phyloP scores from a whole-genome alignment of 1,284 basidiomycete species.

The Puccinia novopanici region DNA sequence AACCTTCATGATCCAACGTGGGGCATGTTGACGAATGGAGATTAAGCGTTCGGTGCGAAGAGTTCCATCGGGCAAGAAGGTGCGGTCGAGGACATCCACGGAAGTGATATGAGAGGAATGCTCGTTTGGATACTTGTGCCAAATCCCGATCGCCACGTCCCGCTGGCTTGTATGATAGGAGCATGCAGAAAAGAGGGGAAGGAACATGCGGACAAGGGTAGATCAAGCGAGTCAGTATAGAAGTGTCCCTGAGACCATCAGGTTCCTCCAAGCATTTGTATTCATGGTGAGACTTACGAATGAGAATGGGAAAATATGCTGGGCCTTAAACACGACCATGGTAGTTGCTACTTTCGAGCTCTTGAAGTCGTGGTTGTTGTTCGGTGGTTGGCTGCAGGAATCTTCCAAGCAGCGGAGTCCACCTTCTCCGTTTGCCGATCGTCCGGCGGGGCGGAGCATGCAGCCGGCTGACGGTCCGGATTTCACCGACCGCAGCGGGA shows the following conservation, averaged over 20 bases:
- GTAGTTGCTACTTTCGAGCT: too few species aligned
- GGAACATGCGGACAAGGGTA: not conserved
- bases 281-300: constrained; percentile 34
- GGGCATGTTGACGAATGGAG: constrained; percentile 44
- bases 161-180: constrained; percentile 35
- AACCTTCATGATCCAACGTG: constrained; percentile 50
- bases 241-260: not conserved
- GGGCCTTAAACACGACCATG: constrained; percentile 30
- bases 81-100: constrained; percentile 37
- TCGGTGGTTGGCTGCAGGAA: too few species aligned
- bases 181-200: not conserved
- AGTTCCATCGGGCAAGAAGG: constrained; percentile 37
- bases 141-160: constrained; percentile 44
- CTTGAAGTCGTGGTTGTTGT: too few species aligned
- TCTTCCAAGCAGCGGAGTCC: too few species aligned
- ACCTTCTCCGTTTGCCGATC: too few species aligned
- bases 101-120: constrained; percentile 31
- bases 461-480: too few species aligned
- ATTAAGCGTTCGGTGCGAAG: constrained; percentile 46
- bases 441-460: too few species aligned
- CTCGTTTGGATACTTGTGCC: constrained; percentile 48
- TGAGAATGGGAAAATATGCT: constrained; percentile 44
- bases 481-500: too few species aligned
- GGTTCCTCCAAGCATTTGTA: not conserved
- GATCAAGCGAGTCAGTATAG: constrained; percentile 9